phyloP scores from a whole-genome alignment of 306 rosid genomes.

The Rubus idaeus region DNA sequence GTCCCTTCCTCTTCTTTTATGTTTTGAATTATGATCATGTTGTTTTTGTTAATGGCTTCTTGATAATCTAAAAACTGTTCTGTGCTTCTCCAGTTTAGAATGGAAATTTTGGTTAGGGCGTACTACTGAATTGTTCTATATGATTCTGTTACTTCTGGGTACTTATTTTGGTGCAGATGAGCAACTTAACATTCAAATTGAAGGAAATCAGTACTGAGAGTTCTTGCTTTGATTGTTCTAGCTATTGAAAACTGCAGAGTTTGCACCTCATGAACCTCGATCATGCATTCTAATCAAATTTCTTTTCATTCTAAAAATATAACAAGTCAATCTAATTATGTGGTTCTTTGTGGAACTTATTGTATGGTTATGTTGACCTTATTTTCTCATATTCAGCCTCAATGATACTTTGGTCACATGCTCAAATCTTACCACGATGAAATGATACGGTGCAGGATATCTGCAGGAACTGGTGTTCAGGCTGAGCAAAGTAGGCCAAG shows the following conservation, averaged over 20 bases:
- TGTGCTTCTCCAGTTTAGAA: background rate
- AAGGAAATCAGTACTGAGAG: background rate
- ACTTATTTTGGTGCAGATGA: background rate
- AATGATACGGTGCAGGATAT: slow-evolving; percentile 50
- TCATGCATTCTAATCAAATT: background rate
- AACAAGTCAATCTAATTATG: background rate
- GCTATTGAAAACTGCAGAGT: background rate
- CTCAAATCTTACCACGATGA: background rate
- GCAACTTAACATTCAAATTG: background rate
- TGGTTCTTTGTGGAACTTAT: background rate
- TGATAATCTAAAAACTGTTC: background rate
- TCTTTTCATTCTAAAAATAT: background rate
- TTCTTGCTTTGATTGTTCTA: background rate
- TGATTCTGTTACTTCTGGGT: background rate
- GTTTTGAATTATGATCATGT: background rate
- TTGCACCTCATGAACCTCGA: background rate
- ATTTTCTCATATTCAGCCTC: slow-evolving; percentile 10
- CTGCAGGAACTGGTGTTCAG: slow-evolving; percentile 84
- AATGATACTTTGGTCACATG: background rate
- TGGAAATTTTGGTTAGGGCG: background rate
- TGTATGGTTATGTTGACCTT: background rate
- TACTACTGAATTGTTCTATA: background rate
- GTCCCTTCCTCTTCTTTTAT: background rate
- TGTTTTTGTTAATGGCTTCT: background rate
- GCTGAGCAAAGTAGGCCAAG: slow-evolving; percentile 85